Evolutionary conservation across 139 green algal genomes (phyloP), one percentile per base, ranked within the genome.

Genomic region (Picochlorum costavermella): DNA sequence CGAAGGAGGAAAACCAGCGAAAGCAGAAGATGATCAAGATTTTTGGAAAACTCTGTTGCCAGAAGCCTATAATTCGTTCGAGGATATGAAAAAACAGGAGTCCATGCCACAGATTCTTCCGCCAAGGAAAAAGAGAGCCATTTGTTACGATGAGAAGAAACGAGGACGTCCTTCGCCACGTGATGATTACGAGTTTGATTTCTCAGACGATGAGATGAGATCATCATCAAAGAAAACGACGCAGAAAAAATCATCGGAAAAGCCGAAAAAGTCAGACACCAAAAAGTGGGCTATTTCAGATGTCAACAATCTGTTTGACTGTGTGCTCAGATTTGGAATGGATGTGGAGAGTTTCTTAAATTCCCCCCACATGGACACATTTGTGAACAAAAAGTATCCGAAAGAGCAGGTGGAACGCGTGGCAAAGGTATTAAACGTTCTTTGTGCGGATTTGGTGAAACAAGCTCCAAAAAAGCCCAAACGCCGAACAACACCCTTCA

Each of bases 41-140:
- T 92, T 82, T 71, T 92, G 87, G 85, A 40, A 63, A 2, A 23
- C 58, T 9, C 61, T 91, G 67, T 67, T 91, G 66, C 87, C 85
- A 3, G 82, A 87, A 12, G 86, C 82, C 14, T 81, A 78, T 4
- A 43, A 46, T 36, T 6, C 49, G 13, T 53, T 28, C n/a, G 46
- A 53, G n/a, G n/a, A 53, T 10, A 61, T 23, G 16, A 61, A 61
- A 20, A 46, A 14, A 14, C 16, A 53, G 20, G 17, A 53, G 20
- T 28, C n/a, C 17, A 53, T 53, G 46, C 46, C 46, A 28, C 20
- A 70, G 2, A 48, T 74, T 3, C 60, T 82, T 36, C 72, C 71
- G 14, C 79, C 75, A 3, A 74, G 80, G 29, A 65, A 44, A 37
- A 73, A 77, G 53, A 76, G 70, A 37, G 6, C 64, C 30, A 59